Conservation (phyloP, 257 asterid species). For the Primulina huaijiensis region DNA sequence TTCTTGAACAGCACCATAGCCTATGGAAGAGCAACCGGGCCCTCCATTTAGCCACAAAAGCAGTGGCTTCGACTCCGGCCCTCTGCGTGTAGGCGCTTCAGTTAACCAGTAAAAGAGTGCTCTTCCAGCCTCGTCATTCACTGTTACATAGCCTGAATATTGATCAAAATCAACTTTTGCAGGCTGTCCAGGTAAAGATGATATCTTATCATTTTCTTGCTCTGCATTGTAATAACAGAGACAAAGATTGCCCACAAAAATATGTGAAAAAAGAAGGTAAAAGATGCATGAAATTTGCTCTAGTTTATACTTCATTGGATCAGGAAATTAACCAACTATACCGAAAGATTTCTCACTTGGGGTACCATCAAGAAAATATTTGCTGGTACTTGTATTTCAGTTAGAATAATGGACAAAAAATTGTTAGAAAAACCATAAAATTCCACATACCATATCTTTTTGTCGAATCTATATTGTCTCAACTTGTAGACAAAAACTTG, state of each 20-base stretch:
- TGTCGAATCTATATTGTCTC: too few species aligned
- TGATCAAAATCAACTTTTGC: constrained; percentile 58
- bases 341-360: background rate
- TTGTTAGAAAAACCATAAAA: too few species aligned
- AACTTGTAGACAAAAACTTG: too few species aligned
- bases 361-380: background rate
- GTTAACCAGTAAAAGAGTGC: constrained; percentile 90
- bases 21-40: constrained; percentile 97
- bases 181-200: constrained; percentile 83
- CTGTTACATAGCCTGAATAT: constrained; percentile 84
- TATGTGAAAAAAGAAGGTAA: constrained; percentile 29
- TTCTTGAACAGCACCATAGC: constrained; percentile 92
- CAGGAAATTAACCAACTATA: background rate
- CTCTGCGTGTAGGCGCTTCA: constrained; percentile 54
- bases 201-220: constrained; percentile 74
- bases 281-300: constrained; percentile 21
- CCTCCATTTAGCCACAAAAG: constrained; percentile 98
- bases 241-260: constrained; percentile 39
- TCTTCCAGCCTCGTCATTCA: constrained; percentile 68
- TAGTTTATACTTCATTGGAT: constrained; percentile 31
- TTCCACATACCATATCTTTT: too few species aligned
- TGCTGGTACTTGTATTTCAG: background rate
- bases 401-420: too few species aligned
- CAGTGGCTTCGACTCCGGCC: constrained; percentile 77
- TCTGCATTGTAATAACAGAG: constrained; percentile 44